A percentile compares a stretch with the other conserved stretches of the same genome.
Evolutionary conservation across 1,139 yeast species (phyloP).

Genomic region (Barnettozyma hawaiiensis): DNA sequence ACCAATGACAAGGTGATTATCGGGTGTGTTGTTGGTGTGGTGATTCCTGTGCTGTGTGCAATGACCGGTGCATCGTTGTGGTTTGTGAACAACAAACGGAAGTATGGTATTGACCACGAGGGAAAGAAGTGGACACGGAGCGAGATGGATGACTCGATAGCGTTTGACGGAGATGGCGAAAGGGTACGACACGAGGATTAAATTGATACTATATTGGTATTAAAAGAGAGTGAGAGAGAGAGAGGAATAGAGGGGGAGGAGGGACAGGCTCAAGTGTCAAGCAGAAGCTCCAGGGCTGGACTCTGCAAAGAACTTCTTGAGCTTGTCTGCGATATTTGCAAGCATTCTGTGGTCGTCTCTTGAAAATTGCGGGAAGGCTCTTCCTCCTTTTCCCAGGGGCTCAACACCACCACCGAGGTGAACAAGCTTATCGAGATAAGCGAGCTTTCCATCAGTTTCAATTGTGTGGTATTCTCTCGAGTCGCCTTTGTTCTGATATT

Average conservation of each 20-base stretch:
- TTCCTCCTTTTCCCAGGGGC: constrained; percentile 30
- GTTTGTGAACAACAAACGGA: not conserved
- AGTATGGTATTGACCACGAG: constrained; percentile 1
- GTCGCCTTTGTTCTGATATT: constrained; percentile 26
- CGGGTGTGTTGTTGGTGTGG: constrained; percentile 2
- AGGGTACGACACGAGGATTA: not conserved
- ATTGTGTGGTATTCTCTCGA: constrained; percentile 40
- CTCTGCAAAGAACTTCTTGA: constrained; percentile 18
- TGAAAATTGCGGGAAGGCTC: constrained; percentile 33
- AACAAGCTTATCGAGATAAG: constrained; percentile 27
- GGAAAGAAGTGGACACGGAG: constrained; percentile 1
- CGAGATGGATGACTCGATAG: constrained; percentile 1
- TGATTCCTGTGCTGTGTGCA: not conserved
- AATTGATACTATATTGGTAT: not conserved
- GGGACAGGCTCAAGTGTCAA: too few relatives aligned
- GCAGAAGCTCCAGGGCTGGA: not conserved
- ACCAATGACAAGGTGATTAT: constrained; percentile 1
- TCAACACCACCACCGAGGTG: constrained; percentile 31
- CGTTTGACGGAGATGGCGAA: constrained; percentile 1
- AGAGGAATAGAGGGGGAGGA: too few relatives aligned
- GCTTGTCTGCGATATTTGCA: constrained; percentile 5
- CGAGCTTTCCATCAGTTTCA: constrained; percentile 25
- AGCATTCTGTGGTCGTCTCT: constrained; percentile 27
- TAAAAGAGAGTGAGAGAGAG: not conserved
- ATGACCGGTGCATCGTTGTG: not conserved